Base-by-base conservation (phyloP, 352 stramenopile genomes). In the Globisporangium abappressorium region DNA sequence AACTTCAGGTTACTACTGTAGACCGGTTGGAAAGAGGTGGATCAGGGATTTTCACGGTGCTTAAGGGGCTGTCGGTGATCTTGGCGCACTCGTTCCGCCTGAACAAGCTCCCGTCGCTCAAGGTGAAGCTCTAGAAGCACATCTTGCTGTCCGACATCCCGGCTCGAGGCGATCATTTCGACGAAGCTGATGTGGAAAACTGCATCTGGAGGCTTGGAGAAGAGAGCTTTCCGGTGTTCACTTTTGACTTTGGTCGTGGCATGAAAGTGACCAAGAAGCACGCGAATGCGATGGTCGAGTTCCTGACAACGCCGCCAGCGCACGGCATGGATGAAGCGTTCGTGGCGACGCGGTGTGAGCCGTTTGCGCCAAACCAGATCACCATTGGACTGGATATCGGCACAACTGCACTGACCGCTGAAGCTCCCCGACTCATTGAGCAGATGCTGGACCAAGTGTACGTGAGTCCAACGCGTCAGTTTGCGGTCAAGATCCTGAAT, bases 361-460 rank as follows among this genome's bases (percentile, higher is more conserved):
- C 26, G 51, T 9, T 6, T 34, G 24, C 51, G 30, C 12, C 51
- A 15, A 57, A 20, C 22, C 33, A 36, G 51, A 57, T 57, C 51
- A 24, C 3, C 12, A 57, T 57, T 30, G 11, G 8, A 9, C 22
- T 57, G 24, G 12, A 56, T 9, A 33, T n/a, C n/a, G n/a, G n/a
- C n/a, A n/a, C n/a, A n/a, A n/a, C n/a, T n/a, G n/a, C n/a, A n/a
- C n/a, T n/a, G n/a, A n/a, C n/a, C n/a, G n/a, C n/a, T n/a, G n/a
- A n/a, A n/a, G n/a, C 4, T 0, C n/a, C 12, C 0, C 34, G 9
- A 5, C 57, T 26, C n/a, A 22, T 60, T 2, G 20, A 54, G 15
- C 5, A 3, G 22, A 41, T 66, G 33, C 34, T 61, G 8, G 49
- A 55, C 20, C 11, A n/a, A 5, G 62, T 66, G 7, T 66, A 53